Evolutionary conservation across 306 rosid genomes (phyloP).

Genomic region (Ceratonia siliqua): DNA sequence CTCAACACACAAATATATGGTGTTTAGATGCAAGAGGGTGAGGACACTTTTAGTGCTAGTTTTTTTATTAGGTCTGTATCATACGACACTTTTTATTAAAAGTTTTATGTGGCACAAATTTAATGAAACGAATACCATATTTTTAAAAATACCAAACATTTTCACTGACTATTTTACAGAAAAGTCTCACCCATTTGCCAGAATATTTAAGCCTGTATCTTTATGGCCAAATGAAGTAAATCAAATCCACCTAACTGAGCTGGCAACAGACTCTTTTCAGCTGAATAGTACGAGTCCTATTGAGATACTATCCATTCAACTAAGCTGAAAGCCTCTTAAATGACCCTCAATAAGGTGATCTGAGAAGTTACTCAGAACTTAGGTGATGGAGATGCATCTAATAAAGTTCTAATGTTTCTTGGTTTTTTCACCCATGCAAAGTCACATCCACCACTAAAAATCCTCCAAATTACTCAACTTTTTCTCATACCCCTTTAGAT

Average conservation of each 20-base stretch:
- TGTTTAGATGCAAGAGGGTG: too few species aligned
- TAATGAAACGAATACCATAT: too few species aligned
- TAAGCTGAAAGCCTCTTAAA: constrained; percentile 27
- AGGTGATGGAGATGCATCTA: constrained; percentile 45
- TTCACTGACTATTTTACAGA: too few species aligned
- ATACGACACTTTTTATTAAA: too few species aligned
- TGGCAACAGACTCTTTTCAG: not conserved
- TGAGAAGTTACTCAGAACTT: constrained; percentile 36
- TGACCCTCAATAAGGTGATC: constrained; percentile 30
- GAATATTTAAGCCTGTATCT: constrained; percentile 10
- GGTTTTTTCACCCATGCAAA: constrained; percentile 48
- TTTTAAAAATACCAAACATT: too few species aligned
- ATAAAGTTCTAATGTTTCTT: constrained; percentile 34
- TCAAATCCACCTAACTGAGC: constrained; percentile 42
- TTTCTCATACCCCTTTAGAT: constrained; percentile 1
- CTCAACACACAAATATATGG: too few species aligned
- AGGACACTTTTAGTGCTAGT: too few species aligned
- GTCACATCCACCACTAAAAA: constrained; percentile 55
- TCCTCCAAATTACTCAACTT: constrained; percentile 33
- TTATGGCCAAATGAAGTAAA: constrained; percentile 40
- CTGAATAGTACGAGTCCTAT: constrained; percentile 12
- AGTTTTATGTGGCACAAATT: too few species aligned
- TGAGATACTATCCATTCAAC: constrained; percentile 30
- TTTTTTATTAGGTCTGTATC: too few species aligned
- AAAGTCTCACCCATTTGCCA: not conserved